Evolutionary conservation across 345 rosid species (phyloP), one percentile per base, ranked within the genome.

Genomic region (Rhizophora mangle): DNA sequence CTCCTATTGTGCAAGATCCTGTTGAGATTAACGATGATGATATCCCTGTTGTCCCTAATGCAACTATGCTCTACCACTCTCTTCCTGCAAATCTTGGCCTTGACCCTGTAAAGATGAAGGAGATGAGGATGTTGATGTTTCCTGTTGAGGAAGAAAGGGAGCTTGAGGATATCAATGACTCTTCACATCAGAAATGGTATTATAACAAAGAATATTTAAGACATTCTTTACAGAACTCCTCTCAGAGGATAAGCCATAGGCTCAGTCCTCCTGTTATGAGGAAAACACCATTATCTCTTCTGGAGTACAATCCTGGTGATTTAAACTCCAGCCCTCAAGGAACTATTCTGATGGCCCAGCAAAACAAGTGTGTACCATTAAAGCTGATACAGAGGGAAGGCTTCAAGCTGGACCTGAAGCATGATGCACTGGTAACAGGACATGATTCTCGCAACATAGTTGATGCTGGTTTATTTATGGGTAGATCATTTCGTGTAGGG

Each of bases 381-480:
- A 88, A 82, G 80, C 77, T 68, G 36, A 52, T 76, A 27, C 86
- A 79, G 78, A 56, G 73, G 34, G 91, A 79, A 68, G 99, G 99
- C 72, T 92, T 92, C 76, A 83, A 78, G 78, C 81, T 95, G 78
- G 92, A 95, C 78, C 76, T 85, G 74, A 80, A 81, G 72, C 79
- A 69, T 53, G 89, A 64, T 65, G 90, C 98, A 56, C 96, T 92
- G 60, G 69, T 90, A 43, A 82, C 84, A 65, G 88, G 83, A 71
- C 80, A 82, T 81, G 84, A 86, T 85, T 92, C 96, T 63, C 73
- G 66, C 73, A 88, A 88, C 78, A 76, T 95, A 74, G 96, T 90
- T 69, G 99, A 95, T 82, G 95, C 98, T 16, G 98, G 89, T 70
- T 80, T 95, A 66, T 95, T 95, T 79, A 95, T 92, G 99, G 96